Evolutionary conservation across 371 early-diverging fungal species (phyloP).

Genomic region (Thermomucor indicae-seudaticae): DNA sequence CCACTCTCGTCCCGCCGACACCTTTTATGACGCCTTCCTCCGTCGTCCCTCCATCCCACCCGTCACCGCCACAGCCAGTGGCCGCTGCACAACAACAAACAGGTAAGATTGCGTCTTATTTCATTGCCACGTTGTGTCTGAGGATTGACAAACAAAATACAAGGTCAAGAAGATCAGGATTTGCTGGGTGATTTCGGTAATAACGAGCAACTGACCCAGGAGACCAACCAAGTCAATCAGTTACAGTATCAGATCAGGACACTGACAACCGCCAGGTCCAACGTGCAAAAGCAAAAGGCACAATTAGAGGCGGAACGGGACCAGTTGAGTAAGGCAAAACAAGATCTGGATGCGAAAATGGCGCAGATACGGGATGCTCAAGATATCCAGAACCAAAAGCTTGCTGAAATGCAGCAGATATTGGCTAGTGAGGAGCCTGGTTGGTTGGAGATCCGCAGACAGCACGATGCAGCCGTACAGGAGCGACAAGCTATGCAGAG

Average conservation of each 20-base stretch:
- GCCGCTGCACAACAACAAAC: neutral
- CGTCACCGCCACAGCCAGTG: neutral
- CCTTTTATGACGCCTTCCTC: conserved; percentile 1
- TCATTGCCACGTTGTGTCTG: neutral
- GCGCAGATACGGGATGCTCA: conserved; percentile 24
- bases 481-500: conserved; percentile 11
- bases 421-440: conserved; percentile 19
- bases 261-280: conserved; percentile 13
- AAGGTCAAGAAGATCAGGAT: conserved; percentile 21
- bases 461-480: conserved; percentile 25
- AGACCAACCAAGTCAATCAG: conserved; percentile 35
- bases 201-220: conserved; percentile 27
- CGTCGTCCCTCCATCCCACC: neutral
- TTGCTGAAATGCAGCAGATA: conserved; percentile 16
- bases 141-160: neutral
- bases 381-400: conserved; percentile 12
- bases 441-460: conserved; percentile 18
- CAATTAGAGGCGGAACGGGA: conserved; percentile 13
- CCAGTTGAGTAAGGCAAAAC: conserved; percentile 22
- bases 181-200: conserved; percentile 41
- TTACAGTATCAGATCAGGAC: conserved; percentile 34
- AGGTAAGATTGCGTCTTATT: neutral
- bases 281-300: conserved; percentile 25
- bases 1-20: conserved; percentile 36
- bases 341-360: conserved; percentile 15